phyloP scores from a whole-genome alignment of 164 flowering plant species.

The Litsea cubeba region DNA sequence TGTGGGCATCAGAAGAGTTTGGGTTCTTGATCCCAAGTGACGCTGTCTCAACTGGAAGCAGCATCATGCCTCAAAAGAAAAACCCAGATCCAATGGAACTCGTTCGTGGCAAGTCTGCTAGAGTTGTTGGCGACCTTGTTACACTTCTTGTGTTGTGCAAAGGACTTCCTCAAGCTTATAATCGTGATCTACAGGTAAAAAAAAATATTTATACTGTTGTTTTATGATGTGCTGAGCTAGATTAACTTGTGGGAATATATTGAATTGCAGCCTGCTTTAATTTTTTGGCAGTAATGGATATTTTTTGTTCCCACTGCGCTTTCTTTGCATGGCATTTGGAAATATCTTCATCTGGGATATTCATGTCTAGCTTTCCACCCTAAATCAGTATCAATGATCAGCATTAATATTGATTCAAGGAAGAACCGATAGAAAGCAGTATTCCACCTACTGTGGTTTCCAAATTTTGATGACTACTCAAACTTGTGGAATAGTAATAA shows the following conservation, averaged over 20 bases:
- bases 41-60: conserved; percentile 96
- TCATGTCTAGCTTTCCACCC: neutral
- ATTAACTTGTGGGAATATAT: neutral
- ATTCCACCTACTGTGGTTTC: neutral
- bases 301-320: neutral
- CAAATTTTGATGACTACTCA: neutral
- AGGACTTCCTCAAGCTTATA: conserved; percentile 96
- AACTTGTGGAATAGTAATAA: neutral
- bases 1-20: conserved; percentile 99
- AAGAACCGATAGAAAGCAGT: neutral
- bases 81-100: conserved; percentile 99
- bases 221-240: neutral
- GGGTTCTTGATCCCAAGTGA: conserved; percentile 96
- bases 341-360: neutral
- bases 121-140: conserved; percentile 81
- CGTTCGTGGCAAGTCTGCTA: conserved; percentile 97
- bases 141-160: conserved; percentile 93
- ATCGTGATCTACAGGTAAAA: conserved; percentile 91
- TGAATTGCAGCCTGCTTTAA: neutral
- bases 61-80: conserved; percentile 99
- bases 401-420: neutral
- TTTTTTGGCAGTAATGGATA: neutral
- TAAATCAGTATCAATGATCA: neutral
- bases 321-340: neutral
- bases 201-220: too few relatives aligned